Evolutionary conservation across 306 rosid genomes (phyloP), one percentile per base, ranked within the genome.

Genomic region (Dryas octopetala): DNA sequence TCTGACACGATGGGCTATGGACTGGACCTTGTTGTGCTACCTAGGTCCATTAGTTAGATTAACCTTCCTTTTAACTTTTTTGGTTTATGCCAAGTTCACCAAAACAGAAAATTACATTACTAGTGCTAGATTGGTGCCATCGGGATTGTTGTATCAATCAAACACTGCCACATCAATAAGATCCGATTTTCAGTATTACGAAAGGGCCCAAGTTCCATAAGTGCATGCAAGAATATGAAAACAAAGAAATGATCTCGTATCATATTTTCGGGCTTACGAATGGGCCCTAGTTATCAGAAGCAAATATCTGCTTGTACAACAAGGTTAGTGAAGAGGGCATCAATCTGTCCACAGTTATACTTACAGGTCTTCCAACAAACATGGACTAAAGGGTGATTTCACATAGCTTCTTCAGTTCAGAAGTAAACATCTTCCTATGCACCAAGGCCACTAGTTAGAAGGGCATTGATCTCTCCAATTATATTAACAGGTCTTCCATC

Each of bases 401-500:
- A 8, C 38, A 45, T 38, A 64, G 52, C 69, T 64, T 63, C 50
- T 41, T 43, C 69, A 3, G 51, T 17, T 23, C 50, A 63, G 14
- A 14, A 10, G 19, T 23, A 51, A 53, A 23, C 28, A 66, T 76
- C 76, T 11, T 41, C 66, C 83, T 80, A 93, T 14, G 90, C 89
- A 76, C 90, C 89, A 67, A 85, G 77, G 71, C 94, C 91, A 75
- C 96, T 90, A 28, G 83, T 77, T 76, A 89, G 64, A 44, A 88
- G 66, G 32, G 89, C 38, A 60, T 91, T 93, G 61, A 93, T 91
- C 79, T 93, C 98, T n/a, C 98, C 98, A n/a, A 91, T 93, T 72
- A 93, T 89, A 82, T 89, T 87, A 47, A 93, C 97, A 16, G 94
- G 96, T 52, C 98, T 89, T 71, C 97, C 98, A 73, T 93, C 94